phyloP scores from a whole-genome alignment of 2,329 filamentous ascomycete species.

The Talaromyces sp. region DNA sequence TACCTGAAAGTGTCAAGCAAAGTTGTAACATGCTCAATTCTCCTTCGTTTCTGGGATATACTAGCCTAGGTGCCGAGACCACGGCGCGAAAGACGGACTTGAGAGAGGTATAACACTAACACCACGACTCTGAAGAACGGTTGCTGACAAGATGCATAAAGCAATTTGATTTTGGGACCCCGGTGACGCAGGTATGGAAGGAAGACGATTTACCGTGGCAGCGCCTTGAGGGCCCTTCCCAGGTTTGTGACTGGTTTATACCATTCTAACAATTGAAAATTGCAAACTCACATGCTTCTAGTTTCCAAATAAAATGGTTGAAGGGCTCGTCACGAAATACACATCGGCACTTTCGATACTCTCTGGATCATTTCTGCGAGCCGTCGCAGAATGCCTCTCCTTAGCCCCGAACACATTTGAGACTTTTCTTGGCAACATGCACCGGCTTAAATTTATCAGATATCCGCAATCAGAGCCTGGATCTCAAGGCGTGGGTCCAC shows the following conservation, averaged over 20 bases:
- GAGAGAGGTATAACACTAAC: neutral
- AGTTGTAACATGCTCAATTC: conserved; percentile 41
- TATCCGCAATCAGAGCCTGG: conserved; percentile 42
- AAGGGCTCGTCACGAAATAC: conserved; percentile 46
- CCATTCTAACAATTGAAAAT: neutral
- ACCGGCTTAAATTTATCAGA: conserved; percentile 58
- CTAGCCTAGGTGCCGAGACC: conserved; percentile 53
- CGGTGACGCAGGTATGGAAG: neutral
- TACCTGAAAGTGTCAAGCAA: conserved; percentile 23
- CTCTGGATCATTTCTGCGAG: conserved; percentile 53
- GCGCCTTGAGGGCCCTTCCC: conserved; percentile 49
- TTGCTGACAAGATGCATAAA: conserved; percentile 46
- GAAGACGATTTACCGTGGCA: conserved; percentile 25
- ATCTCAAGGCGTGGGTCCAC: conserved; percentile 57
- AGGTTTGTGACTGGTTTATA: conserved; percentile 26
- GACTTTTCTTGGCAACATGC: conserved; percentile 55
- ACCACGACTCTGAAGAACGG: neutral
- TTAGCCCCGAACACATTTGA: conserved; percentile 50
- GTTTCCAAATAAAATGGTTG: conserved; percentile 24
- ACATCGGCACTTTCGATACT: conserved; percentile 51
- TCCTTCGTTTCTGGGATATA: conserved; percentile 61
- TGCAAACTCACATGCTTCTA: neutral
- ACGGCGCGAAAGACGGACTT: conserved; percentile 53
- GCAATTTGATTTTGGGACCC: conserved; percentile 7
- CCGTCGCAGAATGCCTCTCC: conserved; percentile 55